A percentile compares a stretch with the other conserved stretches of the same genome.
These are phyloP conservation scores for Posidonia oceanica DNA, from an alignment of 116 monocot genomes.

Conservation along the genomic window DNA sequence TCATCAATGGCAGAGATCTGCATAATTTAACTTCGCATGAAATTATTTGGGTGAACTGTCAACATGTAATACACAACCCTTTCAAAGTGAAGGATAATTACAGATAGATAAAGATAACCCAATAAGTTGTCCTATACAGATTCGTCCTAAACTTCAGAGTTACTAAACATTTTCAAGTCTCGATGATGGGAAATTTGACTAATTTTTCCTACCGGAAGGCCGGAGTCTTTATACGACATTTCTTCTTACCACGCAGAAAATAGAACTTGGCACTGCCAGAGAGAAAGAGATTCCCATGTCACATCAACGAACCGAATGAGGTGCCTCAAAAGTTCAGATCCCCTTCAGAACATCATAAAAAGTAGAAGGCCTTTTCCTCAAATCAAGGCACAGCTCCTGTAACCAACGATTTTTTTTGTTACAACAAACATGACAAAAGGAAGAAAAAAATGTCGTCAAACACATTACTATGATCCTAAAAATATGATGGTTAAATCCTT, in stretches of 20 bases:
- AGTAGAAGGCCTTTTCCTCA: slow-evolving; percentile 10
- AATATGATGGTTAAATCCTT: not conserved
- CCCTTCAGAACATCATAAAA: slow-evolving; percentile 17
- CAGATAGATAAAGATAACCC: not conserved
- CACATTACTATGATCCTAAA: no score
- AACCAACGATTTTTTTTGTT: not conserved
- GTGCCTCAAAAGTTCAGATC: not conserved
- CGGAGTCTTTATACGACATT: not conserved
- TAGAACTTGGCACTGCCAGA: not conserved
- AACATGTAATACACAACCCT: no score
- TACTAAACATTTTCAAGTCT: not conserved
- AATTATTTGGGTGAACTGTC: no score
- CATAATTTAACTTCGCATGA: no score
- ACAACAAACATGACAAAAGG: not conserved
- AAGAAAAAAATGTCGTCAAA: no score
- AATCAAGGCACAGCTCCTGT: slow-evolving; percentile 15
- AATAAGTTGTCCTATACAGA: not conserved
- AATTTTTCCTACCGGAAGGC: no score
- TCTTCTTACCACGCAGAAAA: not conserved
- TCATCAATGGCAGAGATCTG: no score
- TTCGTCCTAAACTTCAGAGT: not conserved
- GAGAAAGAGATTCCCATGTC: no score
- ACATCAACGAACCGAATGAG: no score
- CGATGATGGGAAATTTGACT: no score
- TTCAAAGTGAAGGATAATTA: not conserved